Base-by-base conservation (phyloP, 2,329 filamentous ascomycete genomes). In the Diaporthe nobilis region DNA sequence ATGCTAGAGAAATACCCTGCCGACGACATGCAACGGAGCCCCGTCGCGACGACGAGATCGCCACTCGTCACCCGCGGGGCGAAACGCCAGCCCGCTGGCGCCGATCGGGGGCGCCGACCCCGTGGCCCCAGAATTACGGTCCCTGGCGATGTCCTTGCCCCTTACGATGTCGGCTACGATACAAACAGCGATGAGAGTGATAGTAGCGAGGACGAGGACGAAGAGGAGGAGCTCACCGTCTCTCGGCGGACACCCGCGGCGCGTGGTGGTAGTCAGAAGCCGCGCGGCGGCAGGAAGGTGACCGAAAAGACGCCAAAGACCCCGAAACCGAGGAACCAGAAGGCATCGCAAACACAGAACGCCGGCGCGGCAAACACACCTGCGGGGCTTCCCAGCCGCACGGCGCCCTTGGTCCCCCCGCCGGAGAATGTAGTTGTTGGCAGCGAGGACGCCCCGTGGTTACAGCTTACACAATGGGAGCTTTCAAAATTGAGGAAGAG, bases 401-500 rank as follows among this genome's bases (percentile, higher is more conserved):
- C 34, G 49, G 84, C 85, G 1, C 81, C 83, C 71, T 85, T 91
- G 20, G 86, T 90, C 53, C 91, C 91, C 4, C 91, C 91, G 1
- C 91, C 91, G 0, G 87, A 90, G 39, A 88, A 92, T 77, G 90
- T 90, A 2, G 86, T 90, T 2, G 84, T 89, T 20, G 91, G 91
- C 39, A 91, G 90, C 73, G 80, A 86, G 3, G 89, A 93, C 79
- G 89, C 90, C 15, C 92, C 92, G 0, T 94, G 92, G 92, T 85
- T 93, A 34, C 91, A 91, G 79, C 86, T 94, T 51, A 93, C 91
- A 9, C 86, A 88, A 22, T 93, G 90, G 77, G 92, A 94, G 81
- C 86, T 94, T 63, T 92, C 91, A 0, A 90, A 92, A 77, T 87
- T 97, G 10, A 88, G 94, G 76, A 97, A 97, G 85, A 90, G 93